Base-by-base conservation (phyloP, 208 protist species). In the Wallacemonas sp. region DNA sequence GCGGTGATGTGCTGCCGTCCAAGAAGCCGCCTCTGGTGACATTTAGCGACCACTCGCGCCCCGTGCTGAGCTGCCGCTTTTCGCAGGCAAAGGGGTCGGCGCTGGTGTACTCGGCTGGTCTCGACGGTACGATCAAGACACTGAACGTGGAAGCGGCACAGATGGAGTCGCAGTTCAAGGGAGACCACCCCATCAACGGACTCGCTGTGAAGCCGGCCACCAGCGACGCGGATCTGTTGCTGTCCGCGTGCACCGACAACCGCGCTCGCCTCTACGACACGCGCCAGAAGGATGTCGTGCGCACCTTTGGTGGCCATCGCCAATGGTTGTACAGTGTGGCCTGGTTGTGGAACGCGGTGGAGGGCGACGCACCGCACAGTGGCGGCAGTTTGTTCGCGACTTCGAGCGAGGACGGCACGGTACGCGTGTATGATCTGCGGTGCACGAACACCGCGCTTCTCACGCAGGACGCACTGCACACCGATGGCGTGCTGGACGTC, bases 181-280 rank as follows among this genome's bases (percentile, higher is more conserved):
- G 89, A 1, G 85, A 91, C 52, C 86, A 95, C 66, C 71, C 89
- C 15, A 78, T 91, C 48, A 80, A 92, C 60, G 46, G 73, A 26
- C 53, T 95, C 30, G 66, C 83, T 19, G 78, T 89, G 19, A 78
- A 73, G 59, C 78, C 81, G 1, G 70, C 61, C 10, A 63, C 60
- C 37, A 61, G 55, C 44, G 69, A 62, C 1, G 66, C 68, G 5
- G 86, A 95, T 57, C 70, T 95, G 1, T 15, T 95, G 12, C 71
- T 95, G 27, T 53, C 82, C 24, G 89, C 85, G 19, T 89, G 76
- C 73, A 92, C 89, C 3, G 89, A 95, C 71, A 95, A 90, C 60
- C 79, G 89, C 32, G 82, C 83, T 0, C 76, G 89, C 1, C 76
- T 95, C 22, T 93, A 83, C 66, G 89, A 95, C 68, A 83, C 84